Base-by-base conservation (phyloP, 2,329 filamentous ascomycete genomes). In the Anisogramma anomala region DNA sequence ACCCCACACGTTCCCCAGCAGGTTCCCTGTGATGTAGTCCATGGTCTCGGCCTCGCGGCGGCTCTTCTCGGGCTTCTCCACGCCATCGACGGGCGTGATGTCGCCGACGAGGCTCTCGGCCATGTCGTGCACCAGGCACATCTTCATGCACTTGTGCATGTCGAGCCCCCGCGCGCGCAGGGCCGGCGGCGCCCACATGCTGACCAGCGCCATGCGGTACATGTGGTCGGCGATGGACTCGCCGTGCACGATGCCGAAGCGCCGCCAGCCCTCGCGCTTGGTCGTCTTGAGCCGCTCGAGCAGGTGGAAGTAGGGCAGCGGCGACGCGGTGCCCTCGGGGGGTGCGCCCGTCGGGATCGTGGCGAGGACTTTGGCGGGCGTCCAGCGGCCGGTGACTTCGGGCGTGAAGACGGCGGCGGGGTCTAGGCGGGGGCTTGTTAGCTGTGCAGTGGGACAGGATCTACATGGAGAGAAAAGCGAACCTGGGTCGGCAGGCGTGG, bases 191-290 rank as follows among this genome's bases (percentile, higher is more conserved):
- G 86, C 87, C 50, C 95, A 76, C 79, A 98, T 84, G 49, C 85
- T 87, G 61, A 98, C 86, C 52, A 98, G 75, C 36, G 88, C 86
- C 91, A 98, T 98, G 64, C 91, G 87, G 65, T 96, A 98, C 91
- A 98, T 98, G 71, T 98, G 91, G 66, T 98, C 91, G 40, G 85
- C 75, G 57, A 98, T 95, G 2, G 86, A 94, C 63, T 98, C 91
- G 58, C 85, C 83, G 43, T 68, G 62, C 2, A 64, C 51, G 51
- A 98, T 86, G 28, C 78, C 79, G 58, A 95, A 95, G 27, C 91
- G 77, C 42, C 84, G 77, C 91, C 91, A 98, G 50, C 91, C 91
- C 64, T 95, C 91, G 46, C 91, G 82, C 62, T 94, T 93, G 47
- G 84, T 94, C 6, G 88, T 95, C 74, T 98, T 98, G 43, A 98